These are phyloP conservation scores for Glycine latifolia DNA, from an alignment of 306 rosid genomes.

Conservation along the genomic window DNA sequence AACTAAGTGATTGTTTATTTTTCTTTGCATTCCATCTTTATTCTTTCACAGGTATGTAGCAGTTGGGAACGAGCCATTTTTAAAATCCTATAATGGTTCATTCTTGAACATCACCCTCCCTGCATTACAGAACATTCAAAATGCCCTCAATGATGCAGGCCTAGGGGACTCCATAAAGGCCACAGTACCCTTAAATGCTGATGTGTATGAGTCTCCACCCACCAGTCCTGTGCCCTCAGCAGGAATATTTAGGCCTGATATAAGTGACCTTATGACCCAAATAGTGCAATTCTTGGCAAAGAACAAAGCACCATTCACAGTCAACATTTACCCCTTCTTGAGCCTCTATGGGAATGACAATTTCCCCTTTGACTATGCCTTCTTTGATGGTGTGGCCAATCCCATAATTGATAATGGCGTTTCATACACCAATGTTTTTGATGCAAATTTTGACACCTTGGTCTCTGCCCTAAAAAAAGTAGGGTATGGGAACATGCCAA, in stretches of 20 bases:
- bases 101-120: constrained; percentile 88
- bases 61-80: constrained; percentile 95
- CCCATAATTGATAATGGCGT: constrained; percentile 79
- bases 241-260: constrained; percentile 79
- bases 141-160: constrained; percentile 81
- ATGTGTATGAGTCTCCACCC: constrained; percentile 76
- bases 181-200: constrained; percentile 95
- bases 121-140: constrained; percentile 88
- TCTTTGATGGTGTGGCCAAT: constrained; percentile 80
- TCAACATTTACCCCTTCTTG: constrained; percentile 92
- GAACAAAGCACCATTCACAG: constrained; percentile 85
- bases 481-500: constrained; percentile 70
- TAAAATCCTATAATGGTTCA: constrained; percentile 78
- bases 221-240: constrained; percentile 77
- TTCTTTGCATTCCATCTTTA: neutral
- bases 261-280: constrained; percentile 72
- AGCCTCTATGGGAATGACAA: constrained; percentile 85
- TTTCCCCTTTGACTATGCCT: constrained; percentile 90
- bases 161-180: constrained; percentile 81
- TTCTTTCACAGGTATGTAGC: constrained; percentile 79
- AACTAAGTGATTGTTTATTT: neutral
- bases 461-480: constrained; percentile 75
- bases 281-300: constrained; percentile 73
- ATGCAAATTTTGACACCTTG: constrained; percentile 93
- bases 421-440: constrained; percentile 83